phyloP scores from a whole-genome alignment of 192 early-diverging fungal genomes.

The Lunasporangiospora selenospora region DNA sequence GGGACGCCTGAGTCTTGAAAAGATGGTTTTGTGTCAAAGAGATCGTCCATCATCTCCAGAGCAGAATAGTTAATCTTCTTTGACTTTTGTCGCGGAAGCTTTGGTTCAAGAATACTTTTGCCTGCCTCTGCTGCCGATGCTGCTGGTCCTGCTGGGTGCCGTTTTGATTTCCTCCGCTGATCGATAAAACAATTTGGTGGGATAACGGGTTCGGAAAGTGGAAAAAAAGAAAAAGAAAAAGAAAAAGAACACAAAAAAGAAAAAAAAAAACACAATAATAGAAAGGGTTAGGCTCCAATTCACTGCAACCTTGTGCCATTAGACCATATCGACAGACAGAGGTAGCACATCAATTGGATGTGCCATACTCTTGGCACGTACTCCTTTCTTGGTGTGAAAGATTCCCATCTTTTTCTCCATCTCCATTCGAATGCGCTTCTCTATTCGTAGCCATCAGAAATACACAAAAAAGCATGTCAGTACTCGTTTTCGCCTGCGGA shows the following conservation, averaged over 20 bases:
- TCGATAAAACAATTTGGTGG: not conserved
- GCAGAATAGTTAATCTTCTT: constrained; percentile 90
- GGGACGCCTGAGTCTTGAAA: constrained; percentile 9
- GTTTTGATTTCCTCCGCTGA: constrained; percentile 51
- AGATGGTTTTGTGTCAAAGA: constrained; percentile 59
- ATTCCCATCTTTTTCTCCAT: constrained; percentile 54
- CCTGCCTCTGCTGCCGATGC: constrained; percentile 81
- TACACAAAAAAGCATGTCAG: not conserved
- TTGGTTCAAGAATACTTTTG: constrained; percentile 71
- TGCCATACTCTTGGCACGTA: constrained; percentile 14
- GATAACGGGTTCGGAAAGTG: not conserved
- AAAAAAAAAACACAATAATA: too few relatives aligned
- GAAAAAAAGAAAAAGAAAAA: constrained; percentile 4
- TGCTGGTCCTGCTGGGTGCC: constrained; percentile 35
- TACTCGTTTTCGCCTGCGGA: not conserved
- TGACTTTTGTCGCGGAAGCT: constrained; percentile 66
- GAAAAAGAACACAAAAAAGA: constrained; percentile 8
- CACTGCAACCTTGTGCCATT: not conserved
- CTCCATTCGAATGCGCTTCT: constrained; percentile 30
- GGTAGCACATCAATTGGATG: too few relatives aligned
- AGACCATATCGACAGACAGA: too few relatives aligned
- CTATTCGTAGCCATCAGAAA: not conserved
- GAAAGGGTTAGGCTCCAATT: too few relatives aligned
- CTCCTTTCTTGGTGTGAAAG: constrained; percentile 48
- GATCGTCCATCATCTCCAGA: constrained; percentile 68